These are phyloP conservation scores for Fusarium humuli DNA, from an alignment of 2,329 filamentous ascomycete genomes.

Conservation along the genomic window DNA sequence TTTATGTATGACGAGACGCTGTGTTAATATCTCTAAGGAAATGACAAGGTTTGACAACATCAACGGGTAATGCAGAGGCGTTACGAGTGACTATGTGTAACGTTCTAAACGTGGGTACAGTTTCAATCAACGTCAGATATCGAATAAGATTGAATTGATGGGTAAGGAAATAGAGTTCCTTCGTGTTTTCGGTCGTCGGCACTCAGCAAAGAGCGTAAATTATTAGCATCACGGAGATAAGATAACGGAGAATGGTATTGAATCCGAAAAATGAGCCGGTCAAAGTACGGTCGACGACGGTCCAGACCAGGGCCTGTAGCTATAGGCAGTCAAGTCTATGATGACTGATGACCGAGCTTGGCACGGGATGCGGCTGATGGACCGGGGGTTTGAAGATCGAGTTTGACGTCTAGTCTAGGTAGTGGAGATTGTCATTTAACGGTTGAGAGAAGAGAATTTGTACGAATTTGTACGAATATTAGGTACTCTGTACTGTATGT, in stretches of 20 bases:
- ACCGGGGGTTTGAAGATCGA: slow-evolving; percentile 18
- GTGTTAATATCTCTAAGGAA: not conserved
- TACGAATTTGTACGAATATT: not conserved
- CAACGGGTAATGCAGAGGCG: slow-evolving; percentile 14
- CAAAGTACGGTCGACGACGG: slow-evolving; percentile 8
- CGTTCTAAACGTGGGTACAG: slow-evolving; percentile 2
- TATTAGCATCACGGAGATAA: slow-evolving; percentile 15
- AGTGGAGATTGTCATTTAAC: slow-evolving; percentile 10
- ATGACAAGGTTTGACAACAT: slow-evolving; percentile 16
- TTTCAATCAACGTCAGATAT: not conserved
- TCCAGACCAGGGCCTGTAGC: slow-evolving; percentile 10
- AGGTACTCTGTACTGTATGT: not conserved
- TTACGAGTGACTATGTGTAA: slow-evolving; percentile 1
- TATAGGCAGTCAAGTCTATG: not conserved
- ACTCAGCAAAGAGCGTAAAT: not conserved
- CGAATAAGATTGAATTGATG: not conserved
- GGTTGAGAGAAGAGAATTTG: not conserved
- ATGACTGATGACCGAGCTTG: slow-evolving; percentile 10
- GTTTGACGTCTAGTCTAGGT: slow-evolving; percentile 9
- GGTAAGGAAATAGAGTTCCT: not conserved
- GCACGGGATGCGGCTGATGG: slow-evolving; percentile 23
- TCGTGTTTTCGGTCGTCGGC: slow-evolving; percentile 19
- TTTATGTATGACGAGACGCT: slow-evolving; percentile 8
- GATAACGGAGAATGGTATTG: slow-evolving; percentile 12
- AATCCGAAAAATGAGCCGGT: slow-evolving; percentile 22